phyloP scores from a whole-genome alignment of 2,329 filamentous ascomycete genomes.

The Epichloe coenophiala region DNA sequence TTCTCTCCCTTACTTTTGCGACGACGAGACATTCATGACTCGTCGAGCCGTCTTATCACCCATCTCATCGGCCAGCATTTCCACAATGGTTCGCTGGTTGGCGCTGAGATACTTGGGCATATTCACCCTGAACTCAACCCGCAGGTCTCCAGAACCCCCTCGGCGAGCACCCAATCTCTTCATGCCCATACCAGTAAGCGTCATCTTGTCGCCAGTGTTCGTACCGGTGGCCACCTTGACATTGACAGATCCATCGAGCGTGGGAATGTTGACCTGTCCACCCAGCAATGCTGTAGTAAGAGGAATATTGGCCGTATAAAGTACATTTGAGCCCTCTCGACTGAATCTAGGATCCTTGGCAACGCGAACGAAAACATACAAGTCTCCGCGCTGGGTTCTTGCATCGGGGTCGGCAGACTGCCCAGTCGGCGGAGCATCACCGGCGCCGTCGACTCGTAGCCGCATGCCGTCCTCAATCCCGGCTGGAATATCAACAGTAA shows the following conservation, averaged over 20 bases:
- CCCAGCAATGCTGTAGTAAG: slow-evolving; percentile 87
- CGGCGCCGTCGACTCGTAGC: slow-evolving; percentile 69
- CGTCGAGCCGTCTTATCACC: slow-evolving; percentile 82
- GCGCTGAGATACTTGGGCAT: slow-evolving; percentile 91
- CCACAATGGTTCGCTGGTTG: slow-evolving; percentile 84
- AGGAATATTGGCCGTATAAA: slow-evolving; percentile 84
- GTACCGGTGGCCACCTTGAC: slow-evolving; percentile 87
- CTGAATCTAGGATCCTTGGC: slow-evolving; percentile 84
- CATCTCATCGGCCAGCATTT: slow-evolving; percentile 96
- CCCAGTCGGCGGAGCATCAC: slow-evolving; percentile 73
- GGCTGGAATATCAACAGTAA: slow-evolving; percentile 83
- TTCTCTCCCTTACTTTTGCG: slow-evolving; percentile 6
- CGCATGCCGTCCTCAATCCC: slow-evolving; percentile 97
- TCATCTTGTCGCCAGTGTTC: slow-evolving; percentile 82
- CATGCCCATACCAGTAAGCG: slow-evolving; percentile 86
- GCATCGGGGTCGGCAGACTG: slow-evolving; percentile 48
- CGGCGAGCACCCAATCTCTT: slow-evolving; percentile 61
- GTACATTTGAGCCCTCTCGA: slow-evolving; percentile 73
- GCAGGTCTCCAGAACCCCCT: slow-evolving; percentile 63
- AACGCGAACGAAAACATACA: slow-evolving; percentile 84
- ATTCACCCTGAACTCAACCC: slow-evolving; percentile 83
- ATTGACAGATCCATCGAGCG: slow-evolving; percentile 78
- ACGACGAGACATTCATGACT: slow-evolving; percentile 62
- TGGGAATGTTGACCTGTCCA: slow-evolving; percentile 80
- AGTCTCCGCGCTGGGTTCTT: slow-evolving; percentile 64